Evolutionary conservation across 2,329 filamentous ascomycete species (phyloP).

Genomic region (Elsinoe necatrix): DNA sequence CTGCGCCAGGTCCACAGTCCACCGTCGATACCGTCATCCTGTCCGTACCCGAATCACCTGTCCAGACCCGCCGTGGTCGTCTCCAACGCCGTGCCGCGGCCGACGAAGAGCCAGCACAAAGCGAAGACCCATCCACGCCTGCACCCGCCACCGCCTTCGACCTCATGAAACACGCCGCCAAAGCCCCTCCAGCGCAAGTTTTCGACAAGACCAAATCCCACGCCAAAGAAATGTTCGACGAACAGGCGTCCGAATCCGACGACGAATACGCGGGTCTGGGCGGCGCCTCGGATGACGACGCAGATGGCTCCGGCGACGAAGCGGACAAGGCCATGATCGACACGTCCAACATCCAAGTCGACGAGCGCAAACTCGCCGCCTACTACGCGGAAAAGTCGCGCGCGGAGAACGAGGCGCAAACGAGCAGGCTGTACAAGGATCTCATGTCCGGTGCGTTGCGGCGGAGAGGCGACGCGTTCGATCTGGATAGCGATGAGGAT

Average conservation of each 20-base stretch:
- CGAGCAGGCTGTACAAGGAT: conserved; percentile 87
- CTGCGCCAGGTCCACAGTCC: conserved; percentile 53
- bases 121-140: conserved; percentile 26
- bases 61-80: conserved; percentile 46
- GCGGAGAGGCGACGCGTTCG: conserved; percentile 58
- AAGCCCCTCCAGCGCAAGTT: conserved; percentile 40
- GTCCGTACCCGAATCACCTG: conserved; percentile 54
- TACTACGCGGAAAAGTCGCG: conserved; percentile 82
- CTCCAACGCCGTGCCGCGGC: conserved; percentile 30
- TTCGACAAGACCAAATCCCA: conserved; percentile 83
- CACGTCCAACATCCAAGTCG: conserved; percentile 62
- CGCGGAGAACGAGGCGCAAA: conserved; percentile 71
- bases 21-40: conserved; percentile 63
- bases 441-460: conserved; percentile 82
- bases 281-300: conserved; percentile 80
- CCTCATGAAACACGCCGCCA: conserved; percentile 59
- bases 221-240: conserved; percentile 78
- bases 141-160: conserved; percentile 51
- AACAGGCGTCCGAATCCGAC: conserved; percentile 94
- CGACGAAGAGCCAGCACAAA: conserved; percentile 36
- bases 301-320: conserved; percentile 63
- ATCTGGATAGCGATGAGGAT: conserved; percentile 76
- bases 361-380: conserved; percentile 74
- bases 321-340: conserved; percentile 85
- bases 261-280: conserved; percentile 95